Conservation (phyloP, 2,329 filamentous ascomycete species). For the Gaeumannomyces sp. region DNA sequence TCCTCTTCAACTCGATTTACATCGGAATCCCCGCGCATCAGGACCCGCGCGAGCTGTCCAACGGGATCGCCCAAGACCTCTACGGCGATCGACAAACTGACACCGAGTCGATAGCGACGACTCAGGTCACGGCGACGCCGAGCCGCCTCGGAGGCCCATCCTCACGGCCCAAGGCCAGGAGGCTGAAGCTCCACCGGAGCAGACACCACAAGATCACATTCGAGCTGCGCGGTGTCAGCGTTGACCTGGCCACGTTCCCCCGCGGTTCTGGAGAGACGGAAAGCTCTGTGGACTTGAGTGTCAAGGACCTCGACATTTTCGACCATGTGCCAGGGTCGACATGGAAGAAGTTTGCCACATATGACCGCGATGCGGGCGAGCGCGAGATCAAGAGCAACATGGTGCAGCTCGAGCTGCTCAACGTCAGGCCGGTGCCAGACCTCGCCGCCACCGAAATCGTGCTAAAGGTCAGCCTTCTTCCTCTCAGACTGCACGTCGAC, state of each 20-base stretch:
- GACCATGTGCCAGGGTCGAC: slow-evolving; percentile 93
- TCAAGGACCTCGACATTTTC: slow-evolving; percentile 81
- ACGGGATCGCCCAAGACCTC: slow-evolving; percentile 80
- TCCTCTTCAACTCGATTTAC: slow-evolving; percentile 97
- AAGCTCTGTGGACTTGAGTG: slow-evolving; percentile 77
- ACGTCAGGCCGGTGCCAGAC: slow-evolving; percentile 77
- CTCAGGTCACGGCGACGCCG: slow-evolving; percentile 57
- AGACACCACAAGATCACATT: slow-evolving; percentile 93
- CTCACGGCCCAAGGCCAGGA: slow-evolving; percentile 41
- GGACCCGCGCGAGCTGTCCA: slow-evolving; percentile 74
- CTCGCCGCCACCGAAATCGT: slow-evolving; percentile 87
- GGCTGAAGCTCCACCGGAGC: slow-evolving; percentile 74
- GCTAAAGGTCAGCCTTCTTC: slow-evolving; percentile 70
- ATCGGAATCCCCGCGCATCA: slow-evolving; percentile 84
- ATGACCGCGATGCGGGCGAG: slow-evolving; percentile 80
- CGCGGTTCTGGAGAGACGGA: slow-evolving; percentile 72
- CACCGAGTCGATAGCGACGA: slow-evolving; percentile 68
- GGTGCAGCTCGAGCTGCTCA: slow-evolving; percentile 83
- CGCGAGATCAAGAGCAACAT: slow-evolving; percentile 82
- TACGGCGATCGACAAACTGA: slow-evolving; percentile 75
- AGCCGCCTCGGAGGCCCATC: slow-evolving; percentile 19
- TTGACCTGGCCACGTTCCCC: slow-evolving; percentile 76
- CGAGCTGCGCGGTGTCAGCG: slow-evolving; percentile 77
- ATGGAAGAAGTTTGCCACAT: slow-evolving; percentile 97
- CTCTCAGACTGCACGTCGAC: slow-evolving; percentile 86